These are phyloP conservation scores for Akebia trifoliata DNA, from an alignment of 164 flowering plant species.

Conservation along the genomic window DNA sequence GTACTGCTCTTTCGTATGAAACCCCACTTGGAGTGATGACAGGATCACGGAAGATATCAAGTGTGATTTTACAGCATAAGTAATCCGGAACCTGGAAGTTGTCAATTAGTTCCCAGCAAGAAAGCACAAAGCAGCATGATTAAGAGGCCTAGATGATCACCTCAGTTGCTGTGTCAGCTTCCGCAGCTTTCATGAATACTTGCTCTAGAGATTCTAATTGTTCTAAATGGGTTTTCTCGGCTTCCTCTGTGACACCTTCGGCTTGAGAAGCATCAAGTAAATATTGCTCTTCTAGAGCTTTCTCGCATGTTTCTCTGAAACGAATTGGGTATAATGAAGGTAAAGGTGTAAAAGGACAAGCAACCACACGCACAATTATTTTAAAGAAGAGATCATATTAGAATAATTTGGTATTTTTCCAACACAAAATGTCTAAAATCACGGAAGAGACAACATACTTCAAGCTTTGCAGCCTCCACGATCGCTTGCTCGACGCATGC, in stretches of 20 bases:
- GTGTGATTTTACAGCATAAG: slow-evolving; percentile 82
- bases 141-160: slow-evolving; percentile 27
- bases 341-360: background rate
- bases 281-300: slow-evolving; percentile 55
- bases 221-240: slow-evolving; percentile 22
- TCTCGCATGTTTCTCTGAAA: slow-evolving; percentile 69
- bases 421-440: slow-evolving; percentile 3
- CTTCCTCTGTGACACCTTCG: slow-evolving; percentile 44
- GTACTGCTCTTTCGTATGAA: slow-evolving; percentile 78
- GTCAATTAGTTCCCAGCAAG: slow-evolving; percentile 4
- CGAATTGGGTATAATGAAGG: background rate
- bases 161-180: slow-evolving; percentile 69
- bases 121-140: background rate
- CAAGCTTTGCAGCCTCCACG: slow-evolving; percentile 64
- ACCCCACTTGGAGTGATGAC: slow-evolving; percentile 92
- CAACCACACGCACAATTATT: background rate
- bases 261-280: slow-evolving; percentile 31
- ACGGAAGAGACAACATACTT: too few relatives aligned
- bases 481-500: slow-evolving; percentile 46
- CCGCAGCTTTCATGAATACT: slow-evolving; percentile 64
- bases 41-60: slow-evolving; percentile 87
- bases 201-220: slow-evolving; percentile 38
- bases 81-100: slow-evolving; percentile 77
- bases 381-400: background rate
- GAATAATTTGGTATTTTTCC: background rate